Base-by-base conservation (phyloP, 371 early-diverging fungal species). In the Mortierella polycephala region DNA sequence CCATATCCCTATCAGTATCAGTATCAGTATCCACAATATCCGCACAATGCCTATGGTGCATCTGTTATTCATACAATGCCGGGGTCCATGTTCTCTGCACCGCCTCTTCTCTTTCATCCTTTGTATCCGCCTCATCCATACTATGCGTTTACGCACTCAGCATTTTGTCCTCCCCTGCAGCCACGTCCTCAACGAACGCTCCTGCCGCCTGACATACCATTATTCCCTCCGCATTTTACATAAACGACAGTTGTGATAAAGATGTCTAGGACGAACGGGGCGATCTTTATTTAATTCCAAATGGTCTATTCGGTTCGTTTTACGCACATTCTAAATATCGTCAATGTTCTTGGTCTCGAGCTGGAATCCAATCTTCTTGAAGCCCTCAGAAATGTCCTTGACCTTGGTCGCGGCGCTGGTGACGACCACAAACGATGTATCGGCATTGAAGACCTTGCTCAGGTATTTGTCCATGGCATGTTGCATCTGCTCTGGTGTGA, bases 391-490 rank as follows among this genome's bases (percentile, higher is more conserved):
- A 51, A 79, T 73, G 8, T 88, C 89, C 49, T 73, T 70, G 18
- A 83, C 73, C 74, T 90, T 90, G 59, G 70, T 82, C 2, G 88
- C 83, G 9, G 89, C 82, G 50, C 88, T 85, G 49, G 86, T 83
- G 2, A 87, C 88, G 37, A 88, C 87, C 20, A 87, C 84, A 59
- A 87, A 84, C 37, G 88, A 86, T 18, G 77, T 75, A 1, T 83
- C 84, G 6, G 88, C 83, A 30, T 75, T 74, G 81, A 90, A 90
- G 71, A 88, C 79, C 57, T 84, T 81, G 53, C 82, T 74, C 71
- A 90, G 82, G 66, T 90, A 90, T 90, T 62, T 89, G 87, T 63
- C 93, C 94, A 54, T 75, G 47, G 51, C 76, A 58, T 63, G 67
- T 55, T 71, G 73, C 56, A 67, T 51, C 37, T 60, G 67, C 30